Base-by-base conservation (phyloP, 176 grass and related monocot species). In the Eremochloa ophiuroides region DNA sequence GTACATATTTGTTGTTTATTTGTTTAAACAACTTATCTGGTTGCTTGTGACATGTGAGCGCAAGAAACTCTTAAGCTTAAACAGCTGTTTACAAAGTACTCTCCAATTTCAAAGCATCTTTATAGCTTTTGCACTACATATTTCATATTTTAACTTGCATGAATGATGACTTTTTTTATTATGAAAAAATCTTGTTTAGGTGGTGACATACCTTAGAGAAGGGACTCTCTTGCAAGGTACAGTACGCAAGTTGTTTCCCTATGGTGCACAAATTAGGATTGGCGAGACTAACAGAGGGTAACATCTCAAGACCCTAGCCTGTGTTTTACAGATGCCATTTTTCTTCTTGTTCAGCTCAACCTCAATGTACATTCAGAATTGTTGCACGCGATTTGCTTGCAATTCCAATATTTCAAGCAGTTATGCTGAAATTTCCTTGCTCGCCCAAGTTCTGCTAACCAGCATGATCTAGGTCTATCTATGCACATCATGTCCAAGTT, bases 191-290 rank as follows among this genome's bases (percentile, higher is more conserved):
- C 22, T 78, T 81, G 70, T 59, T 55, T 91, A 98, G 95, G 88
- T 75, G 25, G 87, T 91, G 78, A 84, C 42, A 37, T 77, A 89
- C 66, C 83, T 97, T 78, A 92, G 78, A 80, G 89, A 94, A 85
- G 95, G 92, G 51, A 85, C 83, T 78, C 89, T 97, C 80, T 85
- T 94, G 80, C 83, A 89, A 93, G 95, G 95, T 23, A 92, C 89
- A 15, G 85, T 97, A 61, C 63, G 86, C 55, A 94, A 86, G 71
- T 83, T 94, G 64, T 87, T 94, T 87, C 60, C 95, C 74, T 97
- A 88, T 76, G 88, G 92, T 88, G 95, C 90, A 72, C 92, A 94
- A 69, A 88, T 92, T 76, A 91, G 59, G 51, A 92, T 97, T 66
- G 90, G 92, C 8, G 80, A 89, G 47, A 94, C 92, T 73, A 91